Conservation (phyloP, 2,329 filamentous ascomycete species). For the Aureobasidium lini region DNA sequence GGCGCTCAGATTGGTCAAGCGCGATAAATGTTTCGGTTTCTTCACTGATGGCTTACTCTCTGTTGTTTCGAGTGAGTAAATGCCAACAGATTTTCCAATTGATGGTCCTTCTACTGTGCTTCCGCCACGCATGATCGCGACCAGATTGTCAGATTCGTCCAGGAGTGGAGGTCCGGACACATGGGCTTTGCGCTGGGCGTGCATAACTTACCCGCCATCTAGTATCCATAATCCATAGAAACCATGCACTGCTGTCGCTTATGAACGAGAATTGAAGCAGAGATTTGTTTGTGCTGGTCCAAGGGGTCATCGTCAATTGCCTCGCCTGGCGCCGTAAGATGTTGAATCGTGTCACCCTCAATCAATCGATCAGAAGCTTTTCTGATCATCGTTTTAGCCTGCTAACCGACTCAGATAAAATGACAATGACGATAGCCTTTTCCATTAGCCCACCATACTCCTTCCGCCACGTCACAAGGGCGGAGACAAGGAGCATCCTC, state of each 20-base stretch:
- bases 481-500: conserved; percentile 39
- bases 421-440: conserved; percentile 20
- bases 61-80: background rate
- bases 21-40: background rate
- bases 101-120: background rate
- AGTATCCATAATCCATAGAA: background rate
- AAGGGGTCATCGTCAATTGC: background rate
- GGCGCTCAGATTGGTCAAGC: background rate
- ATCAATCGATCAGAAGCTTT: background rate
- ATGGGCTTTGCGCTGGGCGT: conserved; percentile 1
- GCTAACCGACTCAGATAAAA: conserved; percentile 10
- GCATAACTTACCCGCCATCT: conserved; percentile 11
- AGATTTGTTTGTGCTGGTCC: background rate
- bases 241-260: conserved; percentile 3
- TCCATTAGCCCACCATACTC: conserved; percentile 25
- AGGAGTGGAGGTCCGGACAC: background rate
- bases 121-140: background rate
- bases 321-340: background rate
- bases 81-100: background rate
- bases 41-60: background rate
- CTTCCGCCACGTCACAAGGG: conserved; percentile 46
- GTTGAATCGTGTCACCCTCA: background rate
- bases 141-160: background rate
- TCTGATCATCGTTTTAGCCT: conserved; percentile 5
- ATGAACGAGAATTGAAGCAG: background rate